Percentiles rank a stretch among this genome's conserved stretches.
phyloP scores from a whole-genome alignment of 2,329 filamentous ascomycete genomes.

The Aspergillus sp. region DNA sequence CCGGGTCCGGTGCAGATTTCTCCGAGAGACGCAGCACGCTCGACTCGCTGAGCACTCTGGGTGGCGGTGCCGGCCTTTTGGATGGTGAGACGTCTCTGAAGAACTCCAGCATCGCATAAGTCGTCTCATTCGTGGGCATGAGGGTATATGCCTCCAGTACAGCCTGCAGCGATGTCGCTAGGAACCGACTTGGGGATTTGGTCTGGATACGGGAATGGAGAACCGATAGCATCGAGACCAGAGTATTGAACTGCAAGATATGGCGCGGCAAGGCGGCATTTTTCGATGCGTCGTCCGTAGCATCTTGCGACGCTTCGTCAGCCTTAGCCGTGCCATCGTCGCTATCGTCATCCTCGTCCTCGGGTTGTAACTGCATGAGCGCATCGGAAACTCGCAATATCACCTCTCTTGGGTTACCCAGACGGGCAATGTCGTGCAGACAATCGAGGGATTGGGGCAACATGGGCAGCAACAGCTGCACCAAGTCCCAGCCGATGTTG shows the following conservation, averaged over 20 bases:
- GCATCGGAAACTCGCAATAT: constrained; percentile 65
- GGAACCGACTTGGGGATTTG: constrained; percentile 64
- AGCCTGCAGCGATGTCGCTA: constrained; percentile 65
- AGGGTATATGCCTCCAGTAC: constrained; percentile 62
- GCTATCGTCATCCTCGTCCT: constrained; percentile 31
- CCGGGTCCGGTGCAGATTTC: constrained; percentile 57
- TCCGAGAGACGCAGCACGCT: constrained; percentile 37
- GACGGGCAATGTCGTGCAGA: constrained; percentile 61
- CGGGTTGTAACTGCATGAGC: constrained; percentile 58
- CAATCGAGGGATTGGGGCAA: constrained; percentile 61
- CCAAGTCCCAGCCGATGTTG: constrained; percentile 68
- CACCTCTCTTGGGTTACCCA: constrained; percentile 66
- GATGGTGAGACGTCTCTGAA: constrained; percentile 60
- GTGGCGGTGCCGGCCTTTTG: constrained; percentile 62
- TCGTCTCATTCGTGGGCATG: constrained; percentile 58
- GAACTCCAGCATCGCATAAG: constrained; percentile 59
- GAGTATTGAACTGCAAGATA: constrained; percentile 45
- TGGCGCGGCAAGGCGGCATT: constrained; percentile 27
- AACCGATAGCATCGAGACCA: constrained; percentile 55
- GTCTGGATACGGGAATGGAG: constrained; percentile 65
- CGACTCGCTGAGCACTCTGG: constrained; percentile 56
- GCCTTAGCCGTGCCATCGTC: background rate
- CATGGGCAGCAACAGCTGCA: constrained; percentile 62
- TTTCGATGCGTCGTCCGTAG: constrained; percentile 19
- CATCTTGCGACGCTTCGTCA: background rate